Conservation (phyloP, 495 filamentous ascomycete species). For the Pseudoneurospora amorphoporcata region DNA sequence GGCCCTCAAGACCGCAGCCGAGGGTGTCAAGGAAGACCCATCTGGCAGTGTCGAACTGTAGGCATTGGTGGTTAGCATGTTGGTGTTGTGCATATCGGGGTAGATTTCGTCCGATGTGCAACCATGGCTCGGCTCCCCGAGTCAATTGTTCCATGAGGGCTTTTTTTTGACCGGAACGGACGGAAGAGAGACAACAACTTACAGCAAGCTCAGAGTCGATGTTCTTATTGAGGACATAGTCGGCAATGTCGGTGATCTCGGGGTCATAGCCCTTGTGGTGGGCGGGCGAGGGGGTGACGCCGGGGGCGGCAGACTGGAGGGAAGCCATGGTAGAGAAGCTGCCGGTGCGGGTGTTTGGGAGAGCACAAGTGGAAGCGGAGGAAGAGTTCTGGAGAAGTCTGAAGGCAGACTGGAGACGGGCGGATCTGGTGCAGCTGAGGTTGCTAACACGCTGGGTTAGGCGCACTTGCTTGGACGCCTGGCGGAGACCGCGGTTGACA, state of each 20-base stretch:
- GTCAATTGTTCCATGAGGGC: not conserved
- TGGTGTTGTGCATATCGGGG: not conserved
- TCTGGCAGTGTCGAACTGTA: slow-evolving; percentile 82
- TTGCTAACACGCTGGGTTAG: slow-evolving; percentile 4
- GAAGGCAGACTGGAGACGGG: not conserved
- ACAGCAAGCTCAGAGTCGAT: slow-evolving; percentile 89
- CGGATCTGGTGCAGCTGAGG: not conserved
- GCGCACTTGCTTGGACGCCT: slow-evolving; percentile 21
- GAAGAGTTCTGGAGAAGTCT: slow-evolving; percentile 9
- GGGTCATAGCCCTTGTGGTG: slow-evolving; percentile 61
- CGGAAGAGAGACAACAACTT: slow-evolving; percentile 24
- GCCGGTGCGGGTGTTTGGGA: slow-evolving; percentile 13
- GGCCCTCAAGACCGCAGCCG: slow-evolving; percentile 88
- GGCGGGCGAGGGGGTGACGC: slow-evolving; percentile 36
- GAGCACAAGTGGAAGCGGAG: slow-evolving; percentile 15
- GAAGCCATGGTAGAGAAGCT: slow-evolving; percentile 49
- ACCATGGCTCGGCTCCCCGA: too few species aligned
- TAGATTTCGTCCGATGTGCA: not conserved
- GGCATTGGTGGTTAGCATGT: slow-evolving; percentile 14
- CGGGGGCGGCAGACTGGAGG: slow-evolving; percentile 37
- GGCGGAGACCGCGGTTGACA: slow-evolving; percentile 21
- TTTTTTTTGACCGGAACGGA: slow-evolving; percentile 2
- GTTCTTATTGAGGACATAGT: slow-evolving; percentile 84
- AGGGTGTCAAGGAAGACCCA: slow-evolving; percentile 90
- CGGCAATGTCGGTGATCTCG: slow-evolving; percentile 89